Base-by-base conservation (phyloP, 768 basidiomycete species). In the Lentinula lateritia region DNA sequence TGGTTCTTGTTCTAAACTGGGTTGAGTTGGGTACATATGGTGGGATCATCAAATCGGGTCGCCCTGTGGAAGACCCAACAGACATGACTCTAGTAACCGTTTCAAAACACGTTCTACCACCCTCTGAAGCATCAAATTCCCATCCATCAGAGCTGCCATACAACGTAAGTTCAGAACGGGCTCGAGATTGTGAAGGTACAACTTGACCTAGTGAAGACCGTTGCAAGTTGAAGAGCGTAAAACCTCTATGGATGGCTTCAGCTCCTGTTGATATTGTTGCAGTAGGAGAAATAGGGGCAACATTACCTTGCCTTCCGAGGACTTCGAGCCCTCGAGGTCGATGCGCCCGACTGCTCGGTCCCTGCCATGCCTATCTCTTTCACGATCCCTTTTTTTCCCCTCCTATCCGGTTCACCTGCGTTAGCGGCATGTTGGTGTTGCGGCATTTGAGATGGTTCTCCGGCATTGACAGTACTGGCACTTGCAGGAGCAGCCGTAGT, bases 401-500 rank as follows among this genome's bases (percentile, higher is more conserved):
- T 36, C n/a, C 58, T 46, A n/a, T 59, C 58, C 15, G 58, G 4
- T 8, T 41, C 45, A 16, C 34, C 28, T 13, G 6, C 35, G 1
- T 46, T 23, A 12, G 12, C 34, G 28, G 58, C 18, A 4, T 43
- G 18, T 23, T 20, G 42, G 7, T 42, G 45, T 9, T 36, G 58
- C 10, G 34, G 58, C 10, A n/a, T 7, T 59, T 48, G 58, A 10
- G 58, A 9, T 34, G 34, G 7, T 50, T 59, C 50, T 53, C 13
- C 16, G 13, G 38, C 38, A 20, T 43, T 38, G 43, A 34, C 32
- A 10, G 43, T 5, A 32, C 32, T 18, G 38, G 66, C 13, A 57
- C 23, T 42, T 2, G 43, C 23, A 41, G 55, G 43, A n/a, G 72
- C 68, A 3, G 62, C 69, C 9, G 64, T 43, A 13, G 58, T 67